phyloP scores from a whole-genome alignment of 2,329 filamentous ascomycete genomes.

The Coniochaeta ligniaria region DNA sequence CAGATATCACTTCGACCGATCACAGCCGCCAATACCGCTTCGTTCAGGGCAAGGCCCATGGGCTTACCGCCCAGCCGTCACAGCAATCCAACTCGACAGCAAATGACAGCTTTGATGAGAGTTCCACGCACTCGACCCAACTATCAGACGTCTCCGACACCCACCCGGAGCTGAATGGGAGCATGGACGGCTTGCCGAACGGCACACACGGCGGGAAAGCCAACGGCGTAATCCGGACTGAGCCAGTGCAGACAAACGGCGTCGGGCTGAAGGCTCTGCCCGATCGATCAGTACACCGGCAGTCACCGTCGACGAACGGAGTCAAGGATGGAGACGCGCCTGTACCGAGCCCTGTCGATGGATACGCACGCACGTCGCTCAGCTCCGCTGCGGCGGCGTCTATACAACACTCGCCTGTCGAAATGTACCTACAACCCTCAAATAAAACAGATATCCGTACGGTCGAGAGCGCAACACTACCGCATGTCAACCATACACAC shows the following conservation, averaged over 20 bases:
- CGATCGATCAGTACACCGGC: slow-evolving; percentile 13
- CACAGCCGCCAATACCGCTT: slow-evolving; percentile 25
- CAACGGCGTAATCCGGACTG: slow-evolving; percentile 26
- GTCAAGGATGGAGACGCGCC: slow-evolving; percentile 11
- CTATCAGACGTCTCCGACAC: slow-evolving; percentile 44
- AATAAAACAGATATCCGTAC: slow-evolving; percentile 15
- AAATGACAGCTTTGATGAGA: slow-evolving; percentile 47
- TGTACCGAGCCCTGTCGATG: slow-evolving; percentile 22
- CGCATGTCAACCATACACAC: slow-evolving; percentile 9
- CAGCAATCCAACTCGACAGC: slow-evolving; percentile 33
- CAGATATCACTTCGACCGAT: slow-evolving; percentile 37
- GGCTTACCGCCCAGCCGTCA: slow-evolving; percentile 21
- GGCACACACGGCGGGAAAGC: slow-evolving; percentile 35
- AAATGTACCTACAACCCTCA: slow-evolving; percentile 22
- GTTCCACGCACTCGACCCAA: slow-evolving; percentile 44
- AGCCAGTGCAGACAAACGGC: slow-evolving; percentile 5
- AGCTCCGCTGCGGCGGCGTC: slow-evolving; percentile 22
- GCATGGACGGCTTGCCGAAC: slow-evolving; percentile 53
- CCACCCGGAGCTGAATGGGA: slow-evolving; percentile 38
- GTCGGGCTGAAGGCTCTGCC: slow-evolving; percentile 15
- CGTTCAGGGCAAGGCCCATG: slow-evolving; percentile 22
- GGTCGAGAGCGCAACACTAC: slow-evolving; percentile 15
- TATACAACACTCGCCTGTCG: slow-evolving; percentile 22
- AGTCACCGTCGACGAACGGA: slow-evolving; percentile 8
- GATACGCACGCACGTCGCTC: slow-evolving; percentile 23